Percentiles rank a stretch among this genome's conserved stretches.
Evolutionary conservation across 306 rosid species (phyloP).

Genomic region (Echinosophora koreensis): DNA sequence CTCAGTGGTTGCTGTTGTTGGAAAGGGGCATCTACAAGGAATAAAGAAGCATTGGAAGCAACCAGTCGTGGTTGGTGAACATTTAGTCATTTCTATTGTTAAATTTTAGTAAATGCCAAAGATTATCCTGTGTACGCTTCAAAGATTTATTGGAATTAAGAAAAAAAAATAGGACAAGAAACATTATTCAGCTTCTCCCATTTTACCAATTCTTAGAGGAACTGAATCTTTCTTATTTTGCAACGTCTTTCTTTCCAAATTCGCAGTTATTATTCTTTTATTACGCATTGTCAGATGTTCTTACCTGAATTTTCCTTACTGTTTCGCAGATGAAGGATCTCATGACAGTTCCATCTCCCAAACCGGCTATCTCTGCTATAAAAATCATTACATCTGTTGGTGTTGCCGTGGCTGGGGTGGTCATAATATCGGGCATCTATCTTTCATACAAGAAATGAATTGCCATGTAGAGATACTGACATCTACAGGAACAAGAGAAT

Average conservation of each 20-base stretch:
- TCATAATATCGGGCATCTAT: constrained; percentile 82
- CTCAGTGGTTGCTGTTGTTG: constrained; percentile 92
- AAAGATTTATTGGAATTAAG: constrained; percentile 30
- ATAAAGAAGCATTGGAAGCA: constrained; percentile 87
- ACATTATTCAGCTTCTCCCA: background rate
- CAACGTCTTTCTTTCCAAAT: constrained; percentile 13
- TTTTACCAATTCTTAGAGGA: background rate
- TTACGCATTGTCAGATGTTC: constrained; percentile 9
- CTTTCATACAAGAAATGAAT: constrained; percentile 68
- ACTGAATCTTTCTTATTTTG: background rate
- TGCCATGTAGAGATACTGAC: constrained; percentile 10
- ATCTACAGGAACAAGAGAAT: constrained; percentile 11
- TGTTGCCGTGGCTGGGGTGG: constrained; percentile 74
- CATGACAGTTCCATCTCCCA: constrained; percentile 65
- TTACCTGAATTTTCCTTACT: background rate
- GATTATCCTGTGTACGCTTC: background rate
- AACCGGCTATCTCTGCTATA: constrained; percentile 48
- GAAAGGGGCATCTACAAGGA: constrained; percentile 95
- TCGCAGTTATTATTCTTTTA: background rate
- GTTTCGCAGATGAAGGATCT: constrained; percentile 77
- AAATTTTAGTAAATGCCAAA: background rate
- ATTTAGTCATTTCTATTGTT: constrained; percentile 21
- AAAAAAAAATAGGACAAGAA: background rate
- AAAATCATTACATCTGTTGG: constrained; percentile 63
- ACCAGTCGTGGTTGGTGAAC: constrained; percentile 76